Base-by-base conservation (phyloP, 2,329 filamentous ascomycete species). In the Venturia asperata region DNA sequence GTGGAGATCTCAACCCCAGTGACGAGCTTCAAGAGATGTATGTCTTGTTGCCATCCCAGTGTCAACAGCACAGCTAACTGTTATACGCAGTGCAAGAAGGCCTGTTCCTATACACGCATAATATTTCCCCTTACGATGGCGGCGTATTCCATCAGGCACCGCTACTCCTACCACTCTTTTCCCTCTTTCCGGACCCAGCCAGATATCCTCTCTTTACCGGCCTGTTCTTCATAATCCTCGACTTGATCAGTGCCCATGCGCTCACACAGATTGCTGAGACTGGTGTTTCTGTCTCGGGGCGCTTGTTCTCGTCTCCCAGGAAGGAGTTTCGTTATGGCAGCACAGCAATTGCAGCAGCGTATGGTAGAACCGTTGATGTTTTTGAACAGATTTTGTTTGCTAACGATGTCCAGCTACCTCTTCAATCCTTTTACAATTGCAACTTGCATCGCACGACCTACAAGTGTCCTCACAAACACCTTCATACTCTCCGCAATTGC, bases 1-100 rank as follows among this genome's bases (percentile, higher is more conserved):
- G 94, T 97, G 71, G 94, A 99, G 81, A 89, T 99, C 72, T 97
- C 94, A 56, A 99, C 94, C 27, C 93, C 94, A 47, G 89, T 97
- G 60, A 97, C 91, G 71, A 96, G 93, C 83, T 99, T 97, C 84
- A 97, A 97, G 81, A 86, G 94, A 85, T 81, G 92, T 96, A 82
- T 77, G 88, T 77, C 52, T 19, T 47, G 9, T 7, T 11, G 34
- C 39, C 11, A 30, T 61, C n/a, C 17, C 4, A 34, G 21, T 17
- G 10, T 5, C 21, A 41, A 42, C 11, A 63, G 0, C 42, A 47
- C 42, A 39, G 52, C 55, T 61, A 41, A 62, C 24, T 0, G 3
- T 13, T 42, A n/a, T 5, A 21, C 15, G n/a, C 71, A 96, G 91
- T 97, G 65, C 93, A 97, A 82, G 94, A 99, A 78, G 94, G 94